Evolutionary conservation across 768 basidiomycete species (phyloP), one percentile per base, ranked within the genome.

Genomic region (Suillus weaverae): DNA sequence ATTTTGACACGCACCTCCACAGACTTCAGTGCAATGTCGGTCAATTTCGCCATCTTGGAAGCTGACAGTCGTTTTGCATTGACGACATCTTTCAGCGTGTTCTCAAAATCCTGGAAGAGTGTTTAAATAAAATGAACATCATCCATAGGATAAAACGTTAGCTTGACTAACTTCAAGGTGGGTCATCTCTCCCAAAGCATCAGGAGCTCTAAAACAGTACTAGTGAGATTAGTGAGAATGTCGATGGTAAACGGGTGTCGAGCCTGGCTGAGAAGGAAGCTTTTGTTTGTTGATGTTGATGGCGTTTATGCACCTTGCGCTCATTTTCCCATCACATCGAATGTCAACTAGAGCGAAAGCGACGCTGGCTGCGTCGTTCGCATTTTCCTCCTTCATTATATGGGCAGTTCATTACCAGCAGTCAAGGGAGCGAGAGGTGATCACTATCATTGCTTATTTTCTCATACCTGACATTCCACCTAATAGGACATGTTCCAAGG

Each of bases 341-440:
- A 85, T 85, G 91, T 92, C 89, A 70, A 77, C 86, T 71, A 79
- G 81, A 65, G 92, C 95, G 22, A 94, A 91, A 76, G 78, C 83
- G 48, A 92, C 94, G 1, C 82, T 97, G n/a, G 78, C 81, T 39
- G 84, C 82, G 32, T 88, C 95, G 5, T 75, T 92, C 60, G 69
- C 83, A 8, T 71, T 90, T 60, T 87, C 91, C 14, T 82, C 83
- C 3, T 76, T 89, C 43, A 92, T 90, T 33, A 86, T 98, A 75
- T 97, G 89, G 87, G 92, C 87, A 22, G 95, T 98, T 36, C 96
- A 98, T 74, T 90, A 84, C 71, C 86, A 95, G 62, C 95, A 98
- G 73, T 79, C 83, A 18, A 85, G 87, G 71, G 95, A 98, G 76
- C 89, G 89, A 63, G 86, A 94, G 70, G 96, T 95, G 68, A 56